These are phyloP conservation scores for Wickerhamomyces kurtzmanii DNA, from an alignment of 805 yeast species.

Conservation along the genomic window DNA sequence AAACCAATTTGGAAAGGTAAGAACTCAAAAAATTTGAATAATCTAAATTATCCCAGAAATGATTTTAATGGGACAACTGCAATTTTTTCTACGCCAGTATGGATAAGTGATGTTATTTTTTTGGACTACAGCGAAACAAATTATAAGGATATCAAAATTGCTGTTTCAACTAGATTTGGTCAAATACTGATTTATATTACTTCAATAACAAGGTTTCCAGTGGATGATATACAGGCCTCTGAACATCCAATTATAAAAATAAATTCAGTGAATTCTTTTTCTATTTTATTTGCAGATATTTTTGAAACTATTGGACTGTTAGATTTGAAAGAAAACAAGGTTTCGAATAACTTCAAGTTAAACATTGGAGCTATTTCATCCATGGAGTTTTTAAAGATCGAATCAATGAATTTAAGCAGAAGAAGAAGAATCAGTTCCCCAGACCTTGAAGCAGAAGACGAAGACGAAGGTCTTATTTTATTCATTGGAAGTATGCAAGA, in stretches of 20 bases:
- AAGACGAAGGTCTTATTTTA: no score
- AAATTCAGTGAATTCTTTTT: no score
- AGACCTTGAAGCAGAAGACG: no score
- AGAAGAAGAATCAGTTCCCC: no score
- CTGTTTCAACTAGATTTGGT: conserved; percentile 16
- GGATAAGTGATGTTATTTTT: conserved; percentile 14
- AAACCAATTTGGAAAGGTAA: no score
- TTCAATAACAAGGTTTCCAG: conserved; percentile 9
- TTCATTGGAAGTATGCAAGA: no score
- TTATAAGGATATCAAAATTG: conserved; percentile 5
- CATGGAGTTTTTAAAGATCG: conserved; percentile 2
- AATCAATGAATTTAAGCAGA: no score
- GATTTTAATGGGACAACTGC: no score
- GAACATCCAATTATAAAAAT: conserved; percentile 12
- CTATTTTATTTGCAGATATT: conserved; percentile 9
- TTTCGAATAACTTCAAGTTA: conserved; percentile 7
- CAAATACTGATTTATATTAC: conserved; percentile 11
- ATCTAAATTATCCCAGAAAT: no score
- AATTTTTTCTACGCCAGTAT: no score
- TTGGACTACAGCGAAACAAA: conserved; percentile 1
- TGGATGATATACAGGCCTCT: conserved; percentile 11
- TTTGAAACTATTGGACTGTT: conserved; percentile 11
- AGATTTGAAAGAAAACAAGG: conserved; percentile 3
- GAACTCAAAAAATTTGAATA: no score
- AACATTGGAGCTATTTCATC: conserved; percentile 14